Conservation (phyloP, 2,329 filamentous ascomycete genomes). For the Lojkania enalia region DNA sequence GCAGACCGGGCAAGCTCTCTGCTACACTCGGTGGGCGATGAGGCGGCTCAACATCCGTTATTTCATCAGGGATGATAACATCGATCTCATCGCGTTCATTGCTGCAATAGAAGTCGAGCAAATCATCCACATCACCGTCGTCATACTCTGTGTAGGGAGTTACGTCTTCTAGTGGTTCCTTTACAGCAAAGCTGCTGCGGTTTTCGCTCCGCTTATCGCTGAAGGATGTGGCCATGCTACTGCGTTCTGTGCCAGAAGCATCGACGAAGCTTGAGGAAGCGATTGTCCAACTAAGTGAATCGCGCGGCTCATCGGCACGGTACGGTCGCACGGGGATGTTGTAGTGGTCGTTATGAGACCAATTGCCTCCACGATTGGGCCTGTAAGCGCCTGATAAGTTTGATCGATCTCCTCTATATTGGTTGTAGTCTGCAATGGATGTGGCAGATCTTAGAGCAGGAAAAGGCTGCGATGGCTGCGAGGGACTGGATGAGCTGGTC, state of each 20-base stretch:
- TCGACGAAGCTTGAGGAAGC: conserved; percentile 61
- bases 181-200: conserved; percentile 57
- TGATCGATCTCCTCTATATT: conserved; percentile 27
- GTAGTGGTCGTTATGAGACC: conserved; percentile 40
- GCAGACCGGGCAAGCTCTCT: background rate
- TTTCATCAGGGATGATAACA: background rate
- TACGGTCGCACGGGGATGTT: conserved; percentile 34
- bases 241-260: conserved; percentile 72
- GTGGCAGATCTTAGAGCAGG: conserved; percentile 39
- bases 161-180: conserved; percentile 43
- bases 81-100: background rate
- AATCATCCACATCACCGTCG: conserved; percentile 58
- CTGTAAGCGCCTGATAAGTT: conserved; percentile 42
- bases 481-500: conserved; percentile 37
- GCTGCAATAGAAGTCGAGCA: conserved; percentile 60
- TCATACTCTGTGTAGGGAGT: conserved; percentile 25
- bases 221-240: conserved; percentile 77
- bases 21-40: background rate
- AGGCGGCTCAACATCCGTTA: background rate
- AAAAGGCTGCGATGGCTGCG: conserved; percentile 22
- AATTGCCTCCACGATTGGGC: conserved; percentile 41
- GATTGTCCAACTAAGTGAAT: conserved; percentile 62
- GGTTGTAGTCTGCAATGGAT: conserved; percentile 44
- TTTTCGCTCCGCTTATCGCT: conserved; percentile 69
- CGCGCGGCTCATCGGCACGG: conserved; percentile 51